A percentile compares a stretch with the other conserved stretches of the same genome.
Conservation (phyloP, 208 protist species). For the Trypanosoma theileri region DNA sequence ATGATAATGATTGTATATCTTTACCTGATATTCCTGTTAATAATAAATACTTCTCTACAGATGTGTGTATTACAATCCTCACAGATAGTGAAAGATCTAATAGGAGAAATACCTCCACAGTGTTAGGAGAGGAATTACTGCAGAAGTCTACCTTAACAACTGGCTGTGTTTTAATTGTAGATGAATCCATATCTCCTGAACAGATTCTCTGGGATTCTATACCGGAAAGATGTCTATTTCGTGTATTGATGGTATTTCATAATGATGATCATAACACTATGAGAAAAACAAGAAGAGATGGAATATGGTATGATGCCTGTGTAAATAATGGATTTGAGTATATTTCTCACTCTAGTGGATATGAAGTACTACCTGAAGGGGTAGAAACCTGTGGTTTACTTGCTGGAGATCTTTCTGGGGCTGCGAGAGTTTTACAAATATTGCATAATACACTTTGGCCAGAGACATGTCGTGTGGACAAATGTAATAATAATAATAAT, state of each 20-base stretch:
- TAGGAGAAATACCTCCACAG: background rate
- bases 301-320: slow-evolving; percentile 35
- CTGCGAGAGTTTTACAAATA: slow-evolving; percentile 48
- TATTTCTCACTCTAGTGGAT: slow-evolving; percentile 23
- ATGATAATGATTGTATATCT: background rate
- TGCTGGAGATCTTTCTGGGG: slow-evolving; percentile 36
- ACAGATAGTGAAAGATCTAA: background rate
- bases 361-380: slow-evolving; percentile 21
- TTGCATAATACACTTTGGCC: slow-evolving; percentile 70
- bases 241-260: slow-evolving; percentile 36
- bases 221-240: slow-evolving; percentile 30
- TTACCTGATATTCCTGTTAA: slow-evolving; percentile 15
- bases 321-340: slow-evolving; percentile 40
- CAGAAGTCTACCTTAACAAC: slow-evolving; percentile 10
- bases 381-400: slow-evolving; percentile 36
- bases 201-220: slow-evolving; percentile 52
- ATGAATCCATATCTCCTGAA: slow-evolving; percentile 27
- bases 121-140: background rate
- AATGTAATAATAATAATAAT: background rate
- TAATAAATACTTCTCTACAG: slow-evolving; percentile 35
- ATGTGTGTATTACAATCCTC: background rate
- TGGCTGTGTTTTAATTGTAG: slow-evolving; percentile 45
- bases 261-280: background rate
- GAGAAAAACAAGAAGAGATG: background rate
- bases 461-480: slow-evolving; percentile 11